Percentiles rank a stretch among this genome's conserved stretches.
These are phyloP conservation scores for Brassica carinata DNA, from an alignment of 345 rosid species.

Conservation along the genomic window DNA sequence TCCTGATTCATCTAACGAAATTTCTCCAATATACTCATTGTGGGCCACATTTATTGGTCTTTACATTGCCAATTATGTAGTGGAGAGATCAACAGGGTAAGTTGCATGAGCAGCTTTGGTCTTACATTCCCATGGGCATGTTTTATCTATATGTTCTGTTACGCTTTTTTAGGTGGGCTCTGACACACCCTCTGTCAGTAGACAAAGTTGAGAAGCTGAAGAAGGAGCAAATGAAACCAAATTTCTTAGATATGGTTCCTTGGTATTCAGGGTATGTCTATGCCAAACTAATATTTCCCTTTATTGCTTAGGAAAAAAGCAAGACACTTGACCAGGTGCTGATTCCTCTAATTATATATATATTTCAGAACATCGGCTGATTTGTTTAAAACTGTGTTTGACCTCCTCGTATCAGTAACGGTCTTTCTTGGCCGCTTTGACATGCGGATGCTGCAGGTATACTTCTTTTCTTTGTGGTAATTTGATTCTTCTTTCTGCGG, in stretches of 20 bases:
- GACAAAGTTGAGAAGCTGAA: slow-evolving; percentile 76
- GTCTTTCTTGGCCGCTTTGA: slow-evolving; percentile 99
- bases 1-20: slow-evolving; percentile 81
- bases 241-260: slow-evolving; percentile 98
- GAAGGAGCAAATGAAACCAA: slow-evolving; percentile 88
- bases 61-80: slow-evolving; percentile 97
- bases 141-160: slow-evolving; percentile 9
- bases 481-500: neutral
- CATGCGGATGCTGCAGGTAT: slow-evolving; percentile 99
- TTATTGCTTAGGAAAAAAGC: neutral
- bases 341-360: slow-evolving; percentile 32
- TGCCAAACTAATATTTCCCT: slow-evolving; percentile 13
- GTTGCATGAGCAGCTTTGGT: slow-evolving; percentile 33
- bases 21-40: slow-evolving; percentile 95
- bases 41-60: slow-evolving; percentile 99
- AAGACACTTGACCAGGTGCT: slow-evolving; percentile 11
- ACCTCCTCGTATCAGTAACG: slow-evolving; percentile 95
- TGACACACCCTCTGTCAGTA: slow-evolving; percentile 83
- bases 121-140: slow-evolving; percentile 3
- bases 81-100: slow-evolving; percentile 98
- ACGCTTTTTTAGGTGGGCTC: slow-evolving; percentile 80
- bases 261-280: slow-evolving; percentile 95
- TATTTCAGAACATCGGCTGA: slow-evolving; percentile 96
- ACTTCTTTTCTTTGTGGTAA: slow-evolving; percentile 12
- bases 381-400: slow-evolving; percentile 94